A percentile compares a stretch with the other conserved stretches of the same genome.
These are phyloP conservation scores for Isoetes taiwanensis DNA, from an alignment of 75 land plant species.

Conservation along the genomic window DNA sequence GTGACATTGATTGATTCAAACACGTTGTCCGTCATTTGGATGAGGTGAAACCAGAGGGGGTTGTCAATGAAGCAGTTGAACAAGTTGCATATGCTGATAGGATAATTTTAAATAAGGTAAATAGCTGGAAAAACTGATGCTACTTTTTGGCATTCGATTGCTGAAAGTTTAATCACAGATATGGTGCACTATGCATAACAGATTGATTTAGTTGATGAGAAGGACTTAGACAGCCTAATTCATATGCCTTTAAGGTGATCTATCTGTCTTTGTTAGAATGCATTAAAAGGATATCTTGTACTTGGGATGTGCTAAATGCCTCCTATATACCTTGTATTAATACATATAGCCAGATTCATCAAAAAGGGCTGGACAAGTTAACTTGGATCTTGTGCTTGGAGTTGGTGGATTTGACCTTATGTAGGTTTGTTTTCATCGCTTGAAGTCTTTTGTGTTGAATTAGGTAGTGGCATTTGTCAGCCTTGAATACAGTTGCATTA, in stretches of 20 bases:
- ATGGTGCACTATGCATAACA: too few relatives aligned
- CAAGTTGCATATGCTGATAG: conserved; percentile 97
- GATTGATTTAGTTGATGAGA: conserved; percentile 73
- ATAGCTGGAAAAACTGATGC: too few relatives aligned
- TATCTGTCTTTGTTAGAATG: not conserved
- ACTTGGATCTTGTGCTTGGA: conserved; percentile 88
- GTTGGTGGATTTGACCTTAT: conserved; percentile 89
- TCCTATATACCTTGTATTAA: too few relatives aligned
- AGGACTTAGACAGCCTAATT: conserved; percentile 37
- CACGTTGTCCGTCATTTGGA: conserved; percentile 82
- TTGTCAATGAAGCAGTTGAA: conserved; percentile 94
- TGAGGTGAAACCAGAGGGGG: conserved; percentile 85
- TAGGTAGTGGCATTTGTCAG: too few relatives aligned
- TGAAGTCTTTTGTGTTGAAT: too few relatives aligned
- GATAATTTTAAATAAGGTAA: conserved; percentile 79
- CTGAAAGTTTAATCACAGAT: too few relatives aligned
- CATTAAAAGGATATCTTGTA: too few relatives aligned
- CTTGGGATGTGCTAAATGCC: too few relatives aligned
- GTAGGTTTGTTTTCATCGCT: too few relatives aligned
- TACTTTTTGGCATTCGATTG: too few relatives aligned
- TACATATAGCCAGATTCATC: conserved; percentile 50
- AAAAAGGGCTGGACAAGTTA: conserved; percentile 56
- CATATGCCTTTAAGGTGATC: conserved; percentile 49
- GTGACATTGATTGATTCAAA: conserved; percentile 90
- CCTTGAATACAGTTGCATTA: too few relatives aligned